Evolutionary conservation across 495 filamentous ascomycete species (phyloP), one percentile per base, ranked within the genome.

Genomic region (Penicillium robsamsonii): DNA sequence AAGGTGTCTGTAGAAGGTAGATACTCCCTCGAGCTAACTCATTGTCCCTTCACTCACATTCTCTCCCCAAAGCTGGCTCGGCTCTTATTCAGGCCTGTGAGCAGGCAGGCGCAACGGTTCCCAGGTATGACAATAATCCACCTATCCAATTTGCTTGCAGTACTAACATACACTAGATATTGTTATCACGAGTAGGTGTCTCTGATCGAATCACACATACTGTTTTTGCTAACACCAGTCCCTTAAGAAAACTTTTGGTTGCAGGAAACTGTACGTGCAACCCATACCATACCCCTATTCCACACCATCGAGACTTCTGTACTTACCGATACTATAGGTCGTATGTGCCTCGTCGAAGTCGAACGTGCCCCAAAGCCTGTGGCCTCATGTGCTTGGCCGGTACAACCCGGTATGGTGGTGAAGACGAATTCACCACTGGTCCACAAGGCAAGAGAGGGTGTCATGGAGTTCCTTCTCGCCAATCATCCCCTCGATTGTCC

Each of bases 311-410:
- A 46, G 15, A 20, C n/a, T 20, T 27, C 44, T 33, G n/a, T 56
- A 48, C 50, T 64, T 49, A 58, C 38, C 57, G 50, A 61, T 18
- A 47, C 43, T 53, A 10, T 54, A 81, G 79, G 79, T 71, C 92
- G 94, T 77, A 98, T 97, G 94, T 98, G 94, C 75, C 76, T 98
- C 65, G 94, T 98, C 61, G 94, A 98, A 80, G 94, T 98, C 60
- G 95, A 96, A 78, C 82, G 88, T 64, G 84, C 89, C 48, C 94
- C 95, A 27, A 98, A 98, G 75, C 94, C 94, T 46, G 93, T 97
- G 44, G 94, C 94, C 65, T 97, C 94, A 59, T 98, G 94, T 74
- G 94, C 94, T 65, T 97, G 93, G 94, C 94, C 94, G 31, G 94
- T 97, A 61, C 94, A 97, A 70, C 87, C 94, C 35, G 95, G 95